Conservation (phyloP, 441 rosid species). For the Pelargonium cotyledonis region DNA sequence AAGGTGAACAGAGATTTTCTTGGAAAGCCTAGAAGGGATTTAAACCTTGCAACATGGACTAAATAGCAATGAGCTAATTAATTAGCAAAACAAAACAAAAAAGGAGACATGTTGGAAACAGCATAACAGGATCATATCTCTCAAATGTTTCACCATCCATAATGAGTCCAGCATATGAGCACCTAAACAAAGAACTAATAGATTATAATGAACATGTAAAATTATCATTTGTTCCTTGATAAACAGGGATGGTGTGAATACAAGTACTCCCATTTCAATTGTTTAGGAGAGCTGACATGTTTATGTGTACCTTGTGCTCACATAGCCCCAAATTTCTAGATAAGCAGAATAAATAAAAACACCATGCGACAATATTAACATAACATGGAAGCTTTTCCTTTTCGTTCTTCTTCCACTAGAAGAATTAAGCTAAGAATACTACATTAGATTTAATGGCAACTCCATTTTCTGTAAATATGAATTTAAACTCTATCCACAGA, state of each 20-base stretch:
- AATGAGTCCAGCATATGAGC: conserved; percentile 1
- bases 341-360: not conserved
- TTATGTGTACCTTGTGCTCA: not conserved
- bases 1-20: not conserved
- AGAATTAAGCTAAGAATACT: not conserved
- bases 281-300: not conserved
- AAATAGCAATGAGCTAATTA: not conserved
- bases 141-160: conserved; percentile 4
- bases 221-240: not conserved
- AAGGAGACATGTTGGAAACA: not conserved
- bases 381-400: not conserved
- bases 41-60: not conserved
- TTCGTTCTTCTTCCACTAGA: not conserved
- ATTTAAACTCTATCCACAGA: not conserved
- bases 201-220: not conserved
- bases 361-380: not conserved
- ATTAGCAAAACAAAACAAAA: not conserved
- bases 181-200: not conserved
- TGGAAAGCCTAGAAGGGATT: not conserved
- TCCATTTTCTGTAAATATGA: not conserved
- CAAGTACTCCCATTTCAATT: not conserved
- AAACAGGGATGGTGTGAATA: not conserved
- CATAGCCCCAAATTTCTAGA: not conserved
- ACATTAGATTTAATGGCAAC: not conserved
- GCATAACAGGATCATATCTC: not conserved